Base-by-base conservation (phyloP, 2,329 filamentous ascomycete genomes). In the Colletotrichum salicis region DNA sequence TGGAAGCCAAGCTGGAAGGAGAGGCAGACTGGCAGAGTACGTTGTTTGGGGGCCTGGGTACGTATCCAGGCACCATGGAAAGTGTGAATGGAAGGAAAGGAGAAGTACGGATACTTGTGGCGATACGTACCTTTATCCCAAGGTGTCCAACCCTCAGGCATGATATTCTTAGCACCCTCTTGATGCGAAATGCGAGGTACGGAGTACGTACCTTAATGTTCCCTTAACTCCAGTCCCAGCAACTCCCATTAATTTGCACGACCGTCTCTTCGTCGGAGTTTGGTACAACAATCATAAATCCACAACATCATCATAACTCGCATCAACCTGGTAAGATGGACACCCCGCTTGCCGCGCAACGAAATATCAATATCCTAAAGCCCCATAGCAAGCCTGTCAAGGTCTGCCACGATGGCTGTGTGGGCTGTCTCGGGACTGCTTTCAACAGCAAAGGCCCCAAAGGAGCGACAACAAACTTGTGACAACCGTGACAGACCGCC, bases 261-360 rank as follows among this genome's bases (percentile, higher is more conserved):
- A 48, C 41, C 19, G 8, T 22, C 41, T 48, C 19, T 48, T 22
- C 41, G 19, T 48, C 8, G 41, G 41, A 22, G 41, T 48, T 48
- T 48, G 19, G 41, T 48, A 48, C 8, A n/a, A 22, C 41, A 48
- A 48, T 48, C 19, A n/a, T 11, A 48, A 22, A 31, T 31, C 15
- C 51, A 31, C 22, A 37, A 41, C 61, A 56, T 41, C 48, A 37
- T 35, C 64, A 62, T 31, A 64, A 69, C 59, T 71, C 59, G 70
- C 65, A 64, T 55, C 59, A 71, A 55, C 70, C 70, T 35, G 58
- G 54, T 8, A 57, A 37, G 19, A 12, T 54, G n/a, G 41, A 13
- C 22, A 69, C 15, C 54, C 31, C 31, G 70, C 65, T 72, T 65
- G 65, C 70, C 59, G 70, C 65, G 70, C 70, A 72, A 72, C 54